These are phyloP conservation scores for Pythium rishiriense DNA, from an alignment of 352 stramenopile genomes.

Conservation along the genomic window DNA sequence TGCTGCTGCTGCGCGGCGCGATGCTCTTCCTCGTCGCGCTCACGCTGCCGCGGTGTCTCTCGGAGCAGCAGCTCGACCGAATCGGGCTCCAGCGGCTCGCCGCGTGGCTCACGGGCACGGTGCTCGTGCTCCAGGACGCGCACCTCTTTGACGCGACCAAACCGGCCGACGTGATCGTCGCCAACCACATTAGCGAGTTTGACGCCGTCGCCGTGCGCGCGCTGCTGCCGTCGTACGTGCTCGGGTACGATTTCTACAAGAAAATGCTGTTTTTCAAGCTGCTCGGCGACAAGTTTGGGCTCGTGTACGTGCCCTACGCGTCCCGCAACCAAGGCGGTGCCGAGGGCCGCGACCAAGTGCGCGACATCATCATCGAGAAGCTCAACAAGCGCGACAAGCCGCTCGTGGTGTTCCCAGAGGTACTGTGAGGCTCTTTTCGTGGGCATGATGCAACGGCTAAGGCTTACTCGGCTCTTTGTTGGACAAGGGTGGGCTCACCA, in stretches of 20 bases:
- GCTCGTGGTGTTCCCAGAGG: conserved; percentile 61
- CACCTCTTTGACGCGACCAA: conserved; percentile 34
- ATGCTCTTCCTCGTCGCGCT: conserved; percentile 45
- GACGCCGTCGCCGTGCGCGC: conserved; percentile 51
- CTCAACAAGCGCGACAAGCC: conserved; percentile 51
- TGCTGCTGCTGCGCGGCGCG: conserved; percentile 43
- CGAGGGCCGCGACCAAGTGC: conserved; percentile 47
- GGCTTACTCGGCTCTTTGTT: neutral
- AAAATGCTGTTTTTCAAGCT: conserved; percentile 72
- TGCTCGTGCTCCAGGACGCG: conserved; percentile 41
- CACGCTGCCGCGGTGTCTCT: conserved; percentile 44
- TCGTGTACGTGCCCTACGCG: conserved; percentile 71
- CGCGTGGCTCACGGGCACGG: conserved; percentile 46
- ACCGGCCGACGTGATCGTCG: conserved; percentile 50
- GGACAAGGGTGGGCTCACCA: conserved; percentile 58
- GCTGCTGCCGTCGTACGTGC: conserved; percentile 50
- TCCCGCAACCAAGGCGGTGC: conserved; percentile 57
- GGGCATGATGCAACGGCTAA: neutral
- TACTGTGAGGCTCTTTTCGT: no score
- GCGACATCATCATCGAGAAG: conserved; percentile 64
- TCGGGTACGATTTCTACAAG: conserved; percentile 87
- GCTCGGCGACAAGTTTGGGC: conserved; percentile 55
- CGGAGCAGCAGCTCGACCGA: conserved; percentile 47
- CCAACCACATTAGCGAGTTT: conserved; percentile 81
- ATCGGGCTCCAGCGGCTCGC: conserved; percentile 42